These are phyloP conservation scores for Cyclocybe cylindracea DNA, from an alignment of 768 basidiomycete species.

Conservation along the genomic window DNA sequence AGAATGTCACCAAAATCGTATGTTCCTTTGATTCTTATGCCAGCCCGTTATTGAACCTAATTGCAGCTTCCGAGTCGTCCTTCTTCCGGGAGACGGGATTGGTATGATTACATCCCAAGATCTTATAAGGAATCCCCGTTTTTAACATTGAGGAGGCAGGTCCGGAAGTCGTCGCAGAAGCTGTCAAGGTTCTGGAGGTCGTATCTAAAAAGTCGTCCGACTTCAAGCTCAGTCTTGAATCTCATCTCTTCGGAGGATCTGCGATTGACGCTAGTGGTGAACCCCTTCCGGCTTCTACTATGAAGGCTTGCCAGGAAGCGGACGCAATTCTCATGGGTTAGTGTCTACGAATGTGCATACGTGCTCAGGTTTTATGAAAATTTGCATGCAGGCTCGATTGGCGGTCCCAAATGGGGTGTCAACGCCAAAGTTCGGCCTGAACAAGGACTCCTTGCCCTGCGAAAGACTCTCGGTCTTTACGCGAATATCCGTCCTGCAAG, in stretches of 20 bases:
- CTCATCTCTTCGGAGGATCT: constrained; percentile 85
- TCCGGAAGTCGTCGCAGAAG: constrained; percentile 88
- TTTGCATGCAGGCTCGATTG: constrained; percentile 74
- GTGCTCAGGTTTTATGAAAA: constrained; percentile 4
- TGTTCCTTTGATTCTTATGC: constrained; percentile 2
- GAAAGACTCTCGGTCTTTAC: constrained; percentile 92
- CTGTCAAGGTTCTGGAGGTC: constrained; percentile 77
- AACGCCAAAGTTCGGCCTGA: constrained; percentile 89
- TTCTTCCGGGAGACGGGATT: constrained; percentile 97
- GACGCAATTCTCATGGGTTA: constrained; percentile 96
- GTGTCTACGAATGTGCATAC: constrained; percentile 15
- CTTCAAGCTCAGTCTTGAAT: constrained; percentile 72
- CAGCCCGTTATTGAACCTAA: constrained; percentile 4
- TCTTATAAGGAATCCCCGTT: constrained; percentile 1
- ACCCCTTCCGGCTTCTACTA: constrained; percentile 80
- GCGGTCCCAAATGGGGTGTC: constrained; percentile 99
- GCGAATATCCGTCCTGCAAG: constrained; percentile 84
- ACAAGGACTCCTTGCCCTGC: constrained; percentile 81
- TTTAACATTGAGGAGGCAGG: constrained; percentile 42
- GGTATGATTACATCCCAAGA: constrained; percentile 47
- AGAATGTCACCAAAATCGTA: constrained; percentile 49
- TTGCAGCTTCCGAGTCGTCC: constrained; percentile 79
- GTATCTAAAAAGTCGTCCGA: constrained; percentile 63
- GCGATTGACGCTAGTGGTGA: constrained; percentile 90
- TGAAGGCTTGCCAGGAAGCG: constrained; percentile 87